Evolutionary conservation across 2,329 filamentous ascomycete species (phyloP), one percentile per base, ranked within the genome.

Genomic region (Venturia effusa): DNA sequence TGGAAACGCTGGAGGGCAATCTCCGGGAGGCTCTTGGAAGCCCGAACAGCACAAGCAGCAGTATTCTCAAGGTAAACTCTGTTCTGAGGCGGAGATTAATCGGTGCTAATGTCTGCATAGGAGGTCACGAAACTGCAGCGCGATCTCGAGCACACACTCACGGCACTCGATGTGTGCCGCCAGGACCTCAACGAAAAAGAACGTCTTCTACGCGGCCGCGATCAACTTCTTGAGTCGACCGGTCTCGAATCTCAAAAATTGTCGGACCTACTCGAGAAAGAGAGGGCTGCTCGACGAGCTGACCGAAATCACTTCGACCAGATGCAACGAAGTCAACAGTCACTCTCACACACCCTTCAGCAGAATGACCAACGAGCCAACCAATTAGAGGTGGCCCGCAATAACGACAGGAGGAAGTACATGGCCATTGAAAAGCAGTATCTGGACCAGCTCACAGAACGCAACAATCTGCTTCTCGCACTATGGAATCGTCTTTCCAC

Each of bases 301-400:
- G 94, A 96, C 65, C 92, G 92, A 72, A 84, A 90, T 66, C 87
- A 92, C 65, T 95, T 90, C 69, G 94, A 99, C 70, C 90, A 89
- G 43, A 88, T 90, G 70, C 88, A 96, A 69, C 92, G 91, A 71
- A 92, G 89, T 1, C 89, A 96, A 65, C 88, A 92, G 66, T 90
- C 94, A 68, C 89, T 94, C 13, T 87, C 88, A n/a, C 86, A 90
- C 39, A 94, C 90, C 1, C 88, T 96, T 64, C 88, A 88, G 13
- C 89, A 91, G 64, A 91, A 93, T 68, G 92, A 97, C 73, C 83
- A 87, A 0, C 87, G 91, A 59, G 91, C 96, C 62, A 77, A 88
- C 5, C 94, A 99, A 72, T 83, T 99, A 11, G 94, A 99, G 77
- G 83, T 83, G n/a, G 83, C 85, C 24, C 87, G 89, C 64, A 86